These are phyloP conservation scores for Penicillium samsonianum DNA, from an alignment of 495 filamentous ascomycete genomes.

Conservation along the genomic window DNA sequence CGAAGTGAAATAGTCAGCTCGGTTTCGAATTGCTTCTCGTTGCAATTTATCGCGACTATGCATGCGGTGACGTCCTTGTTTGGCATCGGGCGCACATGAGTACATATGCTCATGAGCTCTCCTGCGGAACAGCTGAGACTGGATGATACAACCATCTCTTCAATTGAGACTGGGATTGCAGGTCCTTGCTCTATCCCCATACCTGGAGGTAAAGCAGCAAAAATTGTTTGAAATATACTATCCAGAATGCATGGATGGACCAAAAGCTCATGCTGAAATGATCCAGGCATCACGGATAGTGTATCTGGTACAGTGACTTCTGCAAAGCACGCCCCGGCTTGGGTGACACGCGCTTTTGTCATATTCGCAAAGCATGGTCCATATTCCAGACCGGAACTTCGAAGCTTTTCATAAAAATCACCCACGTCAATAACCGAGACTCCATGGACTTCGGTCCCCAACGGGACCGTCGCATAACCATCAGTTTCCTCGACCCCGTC, in stretches of 20 bases:
- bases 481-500: neutral
- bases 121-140: constrained; percentile 20
- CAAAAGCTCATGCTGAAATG: constrained; percentile 41
- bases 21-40: neutral
- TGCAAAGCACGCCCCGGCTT: constrained; percentile 27
- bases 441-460: constrained; percentile 10
- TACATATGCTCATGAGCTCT: constrained; percentile 18
- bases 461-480: neutral
- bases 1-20: constrained; percentile 18
- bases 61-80: constrained; percentile 14
- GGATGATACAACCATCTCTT: constrained; percentile 26
- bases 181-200: constrained; percentile 18
- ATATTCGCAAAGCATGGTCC: constrained; percentile 39
- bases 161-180: constrained; percentile 31
- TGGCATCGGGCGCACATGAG: constrained; percentile 8
- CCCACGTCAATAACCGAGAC: constrained; percentile 23
- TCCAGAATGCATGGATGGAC: constrained; percentile 51
- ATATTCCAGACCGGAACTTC: constrained; percentile 36
- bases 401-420: constrained; percentile 34
- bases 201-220: constrained; percentile 19
- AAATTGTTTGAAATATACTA: constrained; percentile 42
- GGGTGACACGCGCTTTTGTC: constrained; percentile 17
- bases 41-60: constrained; percentile 13
- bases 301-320: constrained; percentile 47
- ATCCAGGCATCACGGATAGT: constrained; percentile 46